Evolutionary conservation across 1,284 basidiomycete genomes (phyloP).

Genomic region (Lentinula novae-zelandiae): DNA sequence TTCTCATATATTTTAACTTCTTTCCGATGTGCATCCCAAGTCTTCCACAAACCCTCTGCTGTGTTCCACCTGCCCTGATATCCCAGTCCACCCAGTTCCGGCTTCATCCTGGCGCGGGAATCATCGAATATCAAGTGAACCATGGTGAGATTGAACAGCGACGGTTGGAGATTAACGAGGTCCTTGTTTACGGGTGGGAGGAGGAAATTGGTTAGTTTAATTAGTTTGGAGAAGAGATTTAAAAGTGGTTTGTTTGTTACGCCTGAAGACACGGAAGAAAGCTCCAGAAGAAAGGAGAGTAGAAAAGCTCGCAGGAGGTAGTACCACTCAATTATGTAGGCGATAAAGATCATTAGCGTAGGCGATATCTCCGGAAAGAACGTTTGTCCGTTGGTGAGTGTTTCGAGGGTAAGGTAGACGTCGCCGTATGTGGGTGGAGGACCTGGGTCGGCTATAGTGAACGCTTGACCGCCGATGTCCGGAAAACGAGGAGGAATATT

Average conservation of each 20-base stretch:
- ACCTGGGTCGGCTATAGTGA: constrained; percentile 60
- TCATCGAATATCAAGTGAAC: constrained; percentile 71
- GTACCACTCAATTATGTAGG: constrained; percentile 52
- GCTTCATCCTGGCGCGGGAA: constrained; percentile 55
- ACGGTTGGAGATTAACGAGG: constrained; percentile 63
- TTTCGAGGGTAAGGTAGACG: constrained; percentile 44
- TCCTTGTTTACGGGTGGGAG: constrained; percentile 52
- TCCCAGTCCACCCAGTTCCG: constrained; percentile 61
- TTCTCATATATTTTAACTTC: constrained; percentile 3
- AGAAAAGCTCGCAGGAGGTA: constrained; percentile 38
- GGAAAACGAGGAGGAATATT: constrained; percentile 30
- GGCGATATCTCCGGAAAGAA: constrained; percentile 50
- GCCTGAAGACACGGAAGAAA: background rate
- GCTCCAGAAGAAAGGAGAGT: constrained; percentile 29
- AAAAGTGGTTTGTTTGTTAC: no score
- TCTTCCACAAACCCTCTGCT: constrained; percentile 48
- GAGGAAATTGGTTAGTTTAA: background rate
- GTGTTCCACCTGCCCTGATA: constrained; percentile 60
- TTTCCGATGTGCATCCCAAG: constrained; percentile 46
- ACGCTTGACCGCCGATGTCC: constrained; percentile 69
- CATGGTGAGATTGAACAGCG: constrained; percentile 57
- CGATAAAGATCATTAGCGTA: constrained; percentile 50
- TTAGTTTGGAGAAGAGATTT: no score
- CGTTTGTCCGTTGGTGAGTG: constrained; percentile 47
- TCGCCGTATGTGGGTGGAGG: constrained; percentile 60